phyloP scores from a whole-genome alignment of 192 early-diverging fungal genomes.

The Coemansia sp. region DNA sequence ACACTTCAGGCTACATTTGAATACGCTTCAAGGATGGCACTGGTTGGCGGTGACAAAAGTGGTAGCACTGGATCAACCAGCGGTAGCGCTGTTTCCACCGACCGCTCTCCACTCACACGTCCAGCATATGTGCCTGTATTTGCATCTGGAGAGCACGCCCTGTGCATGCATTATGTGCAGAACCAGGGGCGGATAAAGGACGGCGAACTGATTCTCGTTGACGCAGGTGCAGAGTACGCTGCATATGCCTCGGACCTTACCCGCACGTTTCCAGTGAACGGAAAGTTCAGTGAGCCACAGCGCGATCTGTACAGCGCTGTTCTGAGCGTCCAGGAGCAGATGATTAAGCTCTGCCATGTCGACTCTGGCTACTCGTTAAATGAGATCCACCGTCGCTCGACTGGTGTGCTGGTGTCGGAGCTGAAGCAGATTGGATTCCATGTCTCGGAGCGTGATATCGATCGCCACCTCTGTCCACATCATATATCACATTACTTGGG shows the following conservation, averaged over 20 bases:
- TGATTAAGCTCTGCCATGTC: slow-evolving; percentile 66
- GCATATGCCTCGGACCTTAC: slow-evolving; percentile 92
- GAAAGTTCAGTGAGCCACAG: slow-evolving; percentile 79
- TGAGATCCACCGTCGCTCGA: slow-evolving; percentile 77
- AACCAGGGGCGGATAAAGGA: slow-evolving; percentile 66
- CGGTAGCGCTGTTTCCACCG: slow-evolving; percentile 47
- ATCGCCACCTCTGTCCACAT: slow-evolving; percentile 82
- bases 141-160: slow-evolving; percentile 84
- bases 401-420: slow-evolving; percentile 67
- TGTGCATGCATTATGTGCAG: slow-evolving; percentile 93
- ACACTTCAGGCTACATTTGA: slow-evolving; percentile 77
- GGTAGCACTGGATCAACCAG: slow-evolving; percentile 21
- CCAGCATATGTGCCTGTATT: slow-evolving; percentile 96
- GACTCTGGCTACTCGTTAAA: slow-evolving; percentile 62
- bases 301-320: slow-evolving; percentile 82
- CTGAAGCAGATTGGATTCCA: slow-evolving; percentile 69
- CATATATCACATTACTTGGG: slow-evolving; percentile 95
- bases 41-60: slow-evolving; percentile 27
- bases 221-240: slow-evolving; percentile 87
- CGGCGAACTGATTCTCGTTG: slow-evolving; percentile 84
- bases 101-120: slow-evolving; percentile 33
- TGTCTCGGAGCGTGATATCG: slow-evolving; percentile 70
- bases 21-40: slow-evolving; percentile 56
- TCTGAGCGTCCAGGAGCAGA: slow-evolving; percentile 78
- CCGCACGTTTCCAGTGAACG: slow-evolving; percentile 89